Base-by-base conservation (phyloP, 495 filamentous ascomycete genomes). In the Parathielavia appendiculata region DNA sequence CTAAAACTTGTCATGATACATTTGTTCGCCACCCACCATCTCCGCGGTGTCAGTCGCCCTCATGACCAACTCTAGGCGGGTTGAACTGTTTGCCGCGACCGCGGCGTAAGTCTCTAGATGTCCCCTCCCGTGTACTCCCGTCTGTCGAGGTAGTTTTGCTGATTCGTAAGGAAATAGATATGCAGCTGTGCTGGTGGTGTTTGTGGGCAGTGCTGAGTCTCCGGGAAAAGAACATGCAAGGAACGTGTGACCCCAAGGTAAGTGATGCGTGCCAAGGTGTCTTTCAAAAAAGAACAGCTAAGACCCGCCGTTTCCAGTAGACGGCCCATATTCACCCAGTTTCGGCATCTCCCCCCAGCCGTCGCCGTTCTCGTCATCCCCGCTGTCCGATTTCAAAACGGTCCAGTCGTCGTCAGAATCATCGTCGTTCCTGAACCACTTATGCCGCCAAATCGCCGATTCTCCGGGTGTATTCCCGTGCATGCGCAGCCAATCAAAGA, bases 361-460 rank as follows among this genome's bases (percentile, higher is more conserved):
- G 3, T 30, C 26, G 26, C 6, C 26, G 6, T 2, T 3, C 2
- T 6, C 3, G 26, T 30, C 26, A 30, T 2, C 2, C 6, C 6
- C 26, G 26, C 26, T 3, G 26, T 30, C 26, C 26, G 26, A 30
- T 30, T 30, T 6, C 26, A 30, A 2, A 30, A 3, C 26, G 26
- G 3, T 30, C 26, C 26, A 6, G 26, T 30, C 26, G 3, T 30
- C 26, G 26, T 30, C 26, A 30, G 2, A 30, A 2, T 30, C 26
- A 12, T 57, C 54, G 17, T 39, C 59, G 3, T 52, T 51, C 11
- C 51, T 56, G 23, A 63, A 53, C 45, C 63, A 63, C 39, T 64
- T 64, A 36, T 65, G 61, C 39, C 58, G 60, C 46, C 48, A 58
- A 12, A 52, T 51, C 1, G 36, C 56, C 23, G 11, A 5, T 5